Percentiles rank a stretch among this genome's conserved stretches.
Conservation (phyloP, 2,329 filamentous ascomycete genomes). For the Aphanocladium album region DNA sequence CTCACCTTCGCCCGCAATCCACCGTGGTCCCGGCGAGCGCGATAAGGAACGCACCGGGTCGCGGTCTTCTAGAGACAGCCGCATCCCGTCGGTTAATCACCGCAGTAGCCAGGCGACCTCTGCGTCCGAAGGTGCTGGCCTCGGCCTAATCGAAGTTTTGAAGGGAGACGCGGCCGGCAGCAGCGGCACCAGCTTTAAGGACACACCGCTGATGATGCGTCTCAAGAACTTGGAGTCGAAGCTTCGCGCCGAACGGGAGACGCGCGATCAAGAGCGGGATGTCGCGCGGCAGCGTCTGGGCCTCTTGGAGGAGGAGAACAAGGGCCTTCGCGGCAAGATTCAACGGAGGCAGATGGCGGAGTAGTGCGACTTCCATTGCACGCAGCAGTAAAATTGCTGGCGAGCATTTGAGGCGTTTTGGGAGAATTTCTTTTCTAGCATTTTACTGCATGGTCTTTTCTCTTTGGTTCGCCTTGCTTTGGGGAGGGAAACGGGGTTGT, state of each 20-base stretch:
- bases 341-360: conserved; percentile 12
- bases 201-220: conserved; percentile 79
- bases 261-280: conserved; percentile 73
- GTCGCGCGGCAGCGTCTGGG: conserved; percentile 77
- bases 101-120: conserved; percentile 21
- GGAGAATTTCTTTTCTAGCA: not conserved
- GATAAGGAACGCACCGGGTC: conserved; percentile 34
- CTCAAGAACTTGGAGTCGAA: conserved; percentile 83
- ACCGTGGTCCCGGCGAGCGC: conserved; percentile 46
- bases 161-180: conserved; percentile 15
- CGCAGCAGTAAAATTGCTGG: not conserved
- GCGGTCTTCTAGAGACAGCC: conserved; percentile 20
- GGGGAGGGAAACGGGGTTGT: not conserved
- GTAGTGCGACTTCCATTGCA: not conserved
- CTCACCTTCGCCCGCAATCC: conserved; percentile 50
- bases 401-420: not conserved
- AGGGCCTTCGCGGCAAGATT: conserved; percentile 52
- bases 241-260: conserved; percentile 86
- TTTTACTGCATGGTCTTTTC: not conserved
- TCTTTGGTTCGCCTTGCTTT: not conserved
- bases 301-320: conserved; percentile 69
- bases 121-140: not conserved
- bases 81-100: conserved; percentile 17
- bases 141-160: conserved; percentile 17
- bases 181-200: conserved; percentile 32